A percentile compares a stretch with the other conserved stretches of the same genome.
Evolutionary conservation across 441 rosid species (phyloP).

Genomic region (Rhodomyrtus psidioides): DNA sequence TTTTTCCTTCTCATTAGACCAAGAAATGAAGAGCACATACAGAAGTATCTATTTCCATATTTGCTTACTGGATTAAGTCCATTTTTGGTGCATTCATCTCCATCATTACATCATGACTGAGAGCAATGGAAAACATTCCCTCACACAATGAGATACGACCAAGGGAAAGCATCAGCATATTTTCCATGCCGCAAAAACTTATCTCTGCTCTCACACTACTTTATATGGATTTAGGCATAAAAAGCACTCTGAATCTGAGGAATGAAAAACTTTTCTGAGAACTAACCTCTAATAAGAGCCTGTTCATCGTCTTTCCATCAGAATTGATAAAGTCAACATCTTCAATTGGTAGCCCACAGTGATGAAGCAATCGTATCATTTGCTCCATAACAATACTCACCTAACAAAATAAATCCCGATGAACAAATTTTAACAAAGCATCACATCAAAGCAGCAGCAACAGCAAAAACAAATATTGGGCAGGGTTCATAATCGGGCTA

Average conservation of each 20-base stretch:
- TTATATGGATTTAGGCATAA: neutral
- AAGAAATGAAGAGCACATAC: neutral
- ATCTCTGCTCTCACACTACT: neutral
- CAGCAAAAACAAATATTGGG: neutral
- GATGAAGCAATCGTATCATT: conserved; percentile 85
- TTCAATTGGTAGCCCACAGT: conserved; percentile 77
- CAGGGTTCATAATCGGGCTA: neutral
- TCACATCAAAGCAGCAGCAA: neutral
- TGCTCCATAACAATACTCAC: conserved; percentile 97
- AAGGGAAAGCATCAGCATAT: neutral
- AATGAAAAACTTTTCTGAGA: neutral
- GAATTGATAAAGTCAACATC: conserved; percentile 93
- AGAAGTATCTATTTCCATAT: neutral
- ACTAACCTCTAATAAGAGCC: conserved; percentile 71
- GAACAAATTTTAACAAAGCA: neutral
- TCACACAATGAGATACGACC: neutral
- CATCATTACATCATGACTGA: neutral
- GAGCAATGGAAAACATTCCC: neutral
- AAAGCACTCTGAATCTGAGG: neutral
- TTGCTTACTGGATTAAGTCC: neutral
- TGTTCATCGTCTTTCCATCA: conserved; percentile 92
- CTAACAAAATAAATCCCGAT: conserved; percentile 20
- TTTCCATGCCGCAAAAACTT: neutral
- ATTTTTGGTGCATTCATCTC: neutral
- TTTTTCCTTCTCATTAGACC: neutral